Base-by-base conservation (phyloP, 2,329 filamentous ascomycete genomes). In the Hansfordia pulvinata region DNA sequence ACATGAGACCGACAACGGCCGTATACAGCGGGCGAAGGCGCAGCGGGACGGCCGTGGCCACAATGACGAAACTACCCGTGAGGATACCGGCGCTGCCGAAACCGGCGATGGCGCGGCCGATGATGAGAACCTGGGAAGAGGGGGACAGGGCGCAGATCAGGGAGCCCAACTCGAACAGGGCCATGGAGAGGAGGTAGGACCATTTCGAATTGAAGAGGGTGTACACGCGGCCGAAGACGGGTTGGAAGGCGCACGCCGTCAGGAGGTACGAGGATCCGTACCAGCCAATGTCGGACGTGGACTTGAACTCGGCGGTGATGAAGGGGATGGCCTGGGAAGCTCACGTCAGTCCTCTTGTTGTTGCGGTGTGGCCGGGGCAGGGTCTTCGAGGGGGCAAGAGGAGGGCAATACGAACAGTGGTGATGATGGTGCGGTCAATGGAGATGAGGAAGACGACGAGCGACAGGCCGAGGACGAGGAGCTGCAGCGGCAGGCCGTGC, bases 1-100 rank as follows among this genome's bases (percentile, higher is more conserved):
- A 51, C 46, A 47, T 47, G 14, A 46, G 27, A 3, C 48, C 48
- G 17, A 54, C 43, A 2, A 48, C 35, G 0, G 47, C 41, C 22
- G 45, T 50, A 25, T 45, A 47, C 8, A 51, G 35, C 6, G 50
- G 46, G 6, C 48, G 36, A n/a, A 33, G 13, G 7, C 29, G 31
- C 15, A 47, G 27, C 1, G 51, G 50, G 5, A 51, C 42, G 3
- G 45, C 42, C 6, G 34, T 40, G 5, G 43, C 41, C 3, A 53
- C 40, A 6, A 54, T 40, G 12, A 52, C 41, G 25, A 52, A 51
- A 20, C 46, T 49, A 3, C 52, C 51, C 0, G 47, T 47, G 6
- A 49, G 32, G 22, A 54, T 40, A 1, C 50, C 44, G 3, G 47
- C 41, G 29, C 44, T 42, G 20, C 52, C 51, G 5, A 36, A 18